These are phyloP conservation scores for Apodospora peruviana DNA, from an alignment of 495 filamentous ascomycete genomes.

Conservation along the genomic window DNA sequence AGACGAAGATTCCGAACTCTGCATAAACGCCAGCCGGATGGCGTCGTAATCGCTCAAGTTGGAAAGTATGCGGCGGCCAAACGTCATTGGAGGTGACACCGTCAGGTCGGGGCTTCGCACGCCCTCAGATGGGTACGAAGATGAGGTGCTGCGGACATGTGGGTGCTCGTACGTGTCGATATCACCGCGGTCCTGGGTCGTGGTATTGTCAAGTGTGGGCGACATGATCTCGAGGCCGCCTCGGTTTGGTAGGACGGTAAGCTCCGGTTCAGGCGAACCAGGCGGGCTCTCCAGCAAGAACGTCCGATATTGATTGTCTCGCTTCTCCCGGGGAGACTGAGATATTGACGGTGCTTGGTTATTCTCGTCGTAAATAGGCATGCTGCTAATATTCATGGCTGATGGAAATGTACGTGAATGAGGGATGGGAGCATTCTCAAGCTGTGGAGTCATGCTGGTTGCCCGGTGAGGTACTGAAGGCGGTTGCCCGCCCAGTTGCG, in stretches of 20 bases:
- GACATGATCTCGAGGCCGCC: conserved; percentile 6
- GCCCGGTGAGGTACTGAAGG: neutral
- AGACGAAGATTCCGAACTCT: neutral
- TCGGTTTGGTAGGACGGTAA: conserved; percentile 7
- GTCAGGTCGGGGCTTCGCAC: conserved; percentile 16
- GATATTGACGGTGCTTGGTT: neutral
- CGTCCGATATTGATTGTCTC: conserved; percentile 1
- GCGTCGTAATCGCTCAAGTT: conserved; percentile 11
- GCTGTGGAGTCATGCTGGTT: neutral
- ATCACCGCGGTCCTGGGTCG: neutral
- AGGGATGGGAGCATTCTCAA: neutral
- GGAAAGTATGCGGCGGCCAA: conserved; percentile 14
- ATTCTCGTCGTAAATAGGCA: neutral
- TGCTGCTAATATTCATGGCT: neutral
- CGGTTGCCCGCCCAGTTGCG: neutral
- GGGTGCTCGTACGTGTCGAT: neutral
- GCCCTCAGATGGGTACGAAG: conserved; percentile 21
- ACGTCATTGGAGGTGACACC: conserved; percentile 18
- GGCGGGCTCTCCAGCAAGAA: conserved; percentile 18
- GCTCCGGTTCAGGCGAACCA: conserved; percentile 7
- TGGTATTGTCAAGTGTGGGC: neutral
- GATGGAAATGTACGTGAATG: neutral
- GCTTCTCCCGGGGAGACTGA: neutral
- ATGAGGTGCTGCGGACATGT: conserved; percentile 16
- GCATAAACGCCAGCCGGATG: conserved; percentile 3